phyloP scores from a whole-genome alignment of 192 early-diverging fungal species.

The Rhizoclosmatium globosum region DNA sequence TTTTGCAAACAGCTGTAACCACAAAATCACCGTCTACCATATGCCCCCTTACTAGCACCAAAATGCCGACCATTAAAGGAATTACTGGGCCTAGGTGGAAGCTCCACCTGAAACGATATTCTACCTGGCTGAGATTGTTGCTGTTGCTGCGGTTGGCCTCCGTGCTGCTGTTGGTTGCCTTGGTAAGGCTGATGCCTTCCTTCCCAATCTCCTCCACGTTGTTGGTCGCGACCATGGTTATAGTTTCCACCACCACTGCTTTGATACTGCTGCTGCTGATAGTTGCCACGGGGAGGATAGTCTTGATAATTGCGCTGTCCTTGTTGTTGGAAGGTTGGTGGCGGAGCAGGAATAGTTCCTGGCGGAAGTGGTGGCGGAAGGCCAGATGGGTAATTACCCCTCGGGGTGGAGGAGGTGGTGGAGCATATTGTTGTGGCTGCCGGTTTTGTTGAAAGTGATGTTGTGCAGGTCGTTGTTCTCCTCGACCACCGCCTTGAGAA shows the following conservation, averaged over 20 bases:
- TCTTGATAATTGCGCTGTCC: not conserved
- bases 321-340: not conserved
- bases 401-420: not conserved
- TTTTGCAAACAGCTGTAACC: too few species aligned
- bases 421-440: not conserved
- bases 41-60: too few species aligned
- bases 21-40: too few species aligned
- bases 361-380: too few species aligned
- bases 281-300: not conserved
- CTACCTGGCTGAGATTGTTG: not conserved
- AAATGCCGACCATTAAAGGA: too few species aligned
- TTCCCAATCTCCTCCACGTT: not conserved
- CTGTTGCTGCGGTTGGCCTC: not conserved
- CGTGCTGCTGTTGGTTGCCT: not conserved
- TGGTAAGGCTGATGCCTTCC: not conserved
- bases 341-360: not conserved
- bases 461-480: not conserved
- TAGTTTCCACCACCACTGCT: not conserved
- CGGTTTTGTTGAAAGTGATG: not conserved
- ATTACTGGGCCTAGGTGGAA: too few species aligned
- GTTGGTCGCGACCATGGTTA: not conserved
- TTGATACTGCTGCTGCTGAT: constrained; percentile 1
- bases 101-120: too few species aligned
- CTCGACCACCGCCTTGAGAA: not conserved
- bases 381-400: too few species aligned